phyloP scores from a whole-genome alignment of 2,329 filamentous ascomycete genomes.

The Neopestalotiopsis clavispora region DNA sequence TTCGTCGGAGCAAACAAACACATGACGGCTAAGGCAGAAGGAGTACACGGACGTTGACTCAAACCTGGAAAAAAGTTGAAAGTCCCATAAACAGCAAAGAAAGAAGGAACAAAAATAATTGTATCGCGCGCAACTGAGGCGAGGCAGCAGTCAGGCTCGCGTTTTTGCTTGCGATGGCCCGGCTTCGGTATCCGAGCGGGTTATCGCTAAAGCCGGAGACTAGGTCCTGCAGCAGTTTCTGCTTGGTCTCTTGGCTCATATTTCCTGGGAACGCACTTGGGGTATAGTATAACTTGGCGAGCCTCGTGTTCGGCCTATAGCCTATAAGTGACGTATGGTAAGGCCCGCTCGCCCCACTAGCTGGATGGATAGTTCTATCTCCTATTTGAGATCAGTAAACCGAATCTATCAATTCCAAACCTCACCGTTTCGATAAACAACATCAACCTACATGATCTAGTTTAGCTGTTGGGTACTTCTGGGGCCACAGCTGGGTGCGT shows the following conservation, averaged over 20 bases:
- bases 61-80: too few species aligned
- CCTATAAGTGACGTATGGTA: conserved; percentile 12
- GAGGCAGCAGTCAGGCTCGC: too few species aligned
- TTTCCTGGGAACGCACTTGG: background rate
- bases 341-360: background rate
- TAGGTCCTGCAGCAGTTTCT: too few species aligned
- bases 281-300: conserved; percentile 10
- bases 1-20: too few species aligned
- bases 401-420: background rate
- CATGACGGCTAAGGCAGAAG: too few species aligned
- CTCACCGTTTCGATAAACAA: background rate
- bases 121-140: too few species aligned
- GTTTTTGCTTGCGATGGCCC: too few species aligned
- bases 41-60: too few species aligned
- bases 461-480: background rate
- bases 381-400: background rate
- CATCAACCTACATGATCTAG: background rate
- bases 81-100: too few species aligned
- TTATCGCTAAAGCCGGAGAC: too few species aligned
- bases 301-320: conserved; percentile 1
- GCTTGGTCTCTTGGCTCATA: background rate
- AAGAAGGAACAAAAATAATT: too few species aligned
- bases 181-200: too few species aligned
- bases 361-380: background rate
- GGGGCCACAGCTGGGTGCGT: background rate